These are phyloP conservation scores for Eimeria acervulina DNA, from an alignment of 169 alveolate species.

Conservation along the genomic window DNA sequence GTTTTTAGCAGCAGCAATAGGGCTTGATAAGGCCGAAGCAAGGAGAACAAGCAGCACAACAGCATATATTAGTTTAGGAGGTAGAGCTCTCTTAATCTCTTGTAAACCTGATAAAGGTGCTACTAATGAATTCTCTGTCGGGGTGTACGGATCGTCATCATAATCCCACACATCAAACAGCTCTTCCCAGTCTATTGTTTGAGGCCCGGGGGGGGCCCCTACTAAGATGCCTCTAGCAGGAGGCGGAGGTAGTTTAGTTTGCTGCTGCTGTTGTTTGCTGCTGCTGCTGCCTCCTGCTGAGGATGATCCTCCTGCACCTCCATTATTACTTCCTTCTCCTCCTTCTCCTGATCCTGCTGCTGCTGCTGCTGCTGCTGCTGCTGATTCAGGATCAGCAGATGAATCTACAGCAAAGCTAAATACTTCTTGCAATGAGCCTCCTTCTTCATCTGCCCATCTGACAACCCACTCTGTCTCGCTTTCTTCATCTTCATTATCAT, in stretches of 20 bases:
- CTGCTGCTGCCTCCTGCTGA: not conserved
- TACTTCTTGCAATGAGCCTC: not conserved
- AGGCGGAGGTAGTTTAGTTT: not conserved
- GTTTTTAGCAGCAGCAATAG: constrained; percentile 26
- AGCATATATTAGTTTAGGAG: not conserved
- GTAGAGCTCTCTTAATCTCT: not conserved
- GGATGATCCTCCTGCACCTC: not conserved
- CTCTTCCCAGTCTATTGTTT: not conserved
- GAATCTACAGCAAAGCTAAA: not conserved
- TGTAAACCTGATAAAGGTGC: not conserved
- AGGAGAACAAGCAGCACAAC: constrained; percentile 52
- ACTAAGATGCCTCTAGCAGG: constrained; percentile 18
- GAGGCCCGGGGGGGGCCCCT: constrained; percentile 14
- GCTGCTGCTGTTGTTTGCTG: no score
- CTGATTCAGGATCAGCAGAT: no score
- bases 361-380: no score
- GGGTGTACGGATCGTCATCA: constrained; percentile 33
- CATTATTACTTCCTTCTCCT: not conserved
- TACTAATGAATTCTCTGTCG: not conserved
- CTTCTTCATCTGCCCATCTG: constrained; percentile 54
- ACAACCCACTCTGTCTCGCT: constrained; percentile 4
- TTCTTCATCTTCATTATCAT: not conserved
- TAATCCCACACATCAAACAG: constrained; percentile 10
- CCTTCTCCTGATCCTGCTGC: not conserved
- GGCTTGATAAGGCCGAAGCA: not conserved